Evolutionary conservation across 75 land plant species (phyloP).

Genomic region (Larix kaempferi): DNA sequence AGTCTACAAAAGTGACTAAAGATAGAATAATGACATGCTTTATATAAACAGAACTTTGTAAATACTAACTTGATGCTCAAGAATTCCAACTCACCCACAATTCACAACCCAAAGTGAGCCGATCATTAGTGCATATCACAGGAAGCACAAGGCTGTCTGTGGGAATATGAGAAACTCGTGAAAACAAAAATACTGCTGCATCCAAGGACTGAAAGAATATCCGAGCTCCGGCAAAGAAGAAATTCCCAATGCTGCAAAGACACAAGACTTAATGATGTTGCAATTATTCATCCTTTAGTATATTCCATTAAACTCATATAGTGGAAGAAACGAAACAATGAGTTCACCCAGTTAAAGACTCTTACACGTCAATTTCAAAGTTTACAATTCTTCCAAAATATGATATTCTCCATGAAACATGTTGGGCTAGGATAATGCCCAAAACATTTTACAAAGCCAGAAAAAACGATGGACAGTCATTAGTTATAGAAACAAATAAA

Average conservation of each 20-base stretch:
- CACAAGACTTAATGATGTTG: neutral
- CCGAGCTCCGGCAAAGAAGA: slow-evolving; percentile 98
- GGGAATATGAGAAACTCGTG: slow-evolving; percentile 95
- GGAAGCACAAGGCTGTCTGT: slow-evolving; percentile 89
- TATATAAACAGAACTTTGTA: neutral
- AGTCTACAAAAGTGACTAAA: neutral
- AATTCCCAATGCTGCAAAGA: slow-evolving; percentile 95
- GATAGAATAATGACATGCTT: neutral
- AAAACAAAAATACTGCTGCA: slow-evolving; percentile 97
- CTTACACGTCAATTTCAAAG: neutral
- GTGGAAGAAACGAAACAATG: slow-evolving; percentile 3
- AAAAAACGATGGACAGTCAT: neutral
- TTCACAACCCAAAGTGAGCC: slow-evolving; percentile 97
- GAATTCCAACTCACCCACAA: slow-evolving; percentile 50
- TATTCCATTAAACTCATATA: neutral
- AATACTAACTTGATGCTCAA: slow-evolving; percentile 2
- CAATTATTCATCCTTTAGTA: no score
- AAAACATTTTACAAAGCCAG: neutral
- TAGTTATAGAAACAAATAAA: neutral
- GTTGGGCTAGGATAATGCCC: neutral
- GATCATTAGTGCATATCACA: slow-evolving; percentile 91
- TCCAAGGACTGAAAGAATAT: slow-evolving; percentile 94
- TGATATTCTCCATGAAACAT: neutral
- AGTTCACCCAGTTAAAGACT: neutral
- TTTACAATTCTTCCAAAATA: neutral